Conservation (phyloP, 176 grass and related monocot species). For the maize (Zea mays) region DNA sequence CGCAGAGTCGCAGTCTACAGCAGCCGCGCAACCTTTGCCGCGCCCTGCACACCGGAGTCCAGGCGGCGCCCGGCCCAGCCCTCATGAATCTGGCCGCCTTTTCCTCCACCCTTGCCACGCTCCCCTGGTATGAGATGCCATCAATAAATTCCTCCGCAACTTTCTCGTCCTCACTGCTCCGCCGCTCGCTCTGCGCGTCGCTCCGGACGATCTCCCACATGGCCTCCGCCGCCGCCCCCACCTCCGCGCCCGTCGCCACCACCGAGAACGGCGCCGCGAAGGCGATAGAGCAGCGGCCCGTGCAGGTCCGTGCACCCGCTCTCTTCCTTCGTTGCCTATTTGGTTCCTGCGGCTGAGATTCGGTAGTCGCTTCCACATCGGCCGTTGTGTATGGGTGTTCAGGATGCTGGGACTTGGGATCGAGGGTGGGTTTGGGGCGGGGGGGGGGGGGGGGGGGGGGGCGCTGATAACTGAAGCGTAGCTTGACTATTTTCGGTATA, state of each 20-base stretch:
- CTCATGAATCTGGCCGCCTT: constrained; percentile 53
- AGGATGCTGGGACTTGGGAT: background rate
- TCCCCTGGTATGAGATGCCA: constrained; percentile 48
- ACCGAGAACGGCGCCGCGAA: constrained; percentile 33
- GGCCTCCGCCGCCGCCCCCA: constrained; percentile 37
- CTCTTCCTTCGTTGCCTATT: background rate
- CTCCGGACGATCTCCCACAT: constrained; percentile 34
- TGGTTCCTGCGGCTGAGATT: background rate
- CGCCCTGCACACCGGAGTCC: background rate
- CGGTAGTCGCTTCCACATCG: background rate
- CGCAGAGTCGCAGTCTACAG: background rate
- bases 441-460: background rate
- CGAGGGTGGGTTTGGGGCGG: background rate
- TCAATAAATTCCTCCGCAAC: constrained; percentile 41
- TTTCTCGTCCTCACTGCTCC: constrained; percentile 22
- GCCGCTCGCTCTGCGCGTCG: constrained; percentile 46
- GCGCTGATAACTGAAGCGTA: background rate
- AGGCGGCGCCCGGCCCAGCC: constrained; percentile 4
- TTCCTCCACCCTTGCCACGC: background rate
- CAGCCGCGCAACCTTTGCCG: background rate
- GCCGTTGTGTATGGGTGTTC: background rate
- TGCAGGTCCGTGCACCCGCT: constrained; percentile 43
- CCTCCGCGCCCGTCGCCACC: constrained; percentile 32
- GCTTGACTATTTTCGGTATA: background rate
- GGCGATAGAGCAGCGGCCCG: constrained; percentile 34